Conservation (phyloP, 805 yeast genomes). For the Candida dendrica region DNA sequence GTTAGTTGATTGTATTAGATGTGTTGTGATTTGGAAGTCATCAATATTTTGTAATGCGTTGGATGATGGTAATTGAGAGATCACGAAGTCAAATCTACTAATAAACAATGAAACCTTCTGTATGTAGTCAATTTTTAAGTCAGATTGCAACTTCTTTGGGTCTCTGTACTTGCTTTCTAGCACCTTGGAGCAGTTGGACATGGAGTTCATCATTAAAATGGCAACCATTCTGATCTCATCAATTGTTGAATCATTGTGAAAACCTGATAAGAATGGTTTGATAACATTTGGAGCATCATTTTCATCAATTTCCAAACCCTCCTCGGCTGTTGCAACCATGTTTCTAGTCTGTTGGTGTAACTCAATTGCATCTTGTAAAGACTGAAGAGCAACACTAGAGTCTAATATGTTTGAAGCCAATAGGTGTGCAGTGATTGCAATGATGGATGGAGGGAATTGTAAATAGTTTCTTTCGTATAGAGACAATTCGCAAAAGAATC, state of each 20-base stretch:
- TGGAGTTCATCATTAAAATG: slow-evolving; percentile 10
- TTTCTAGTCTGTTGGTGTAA: slow-evolving; percentile 12
- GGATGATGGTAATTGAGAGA: slow-evolving; percentile 7
- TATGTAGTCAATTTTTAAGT: slow-evolving; percentile 18
- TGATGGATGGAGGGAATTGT: slow-evolving; percentile 36
- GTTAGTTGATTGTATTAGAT: slow-evolving; percentile 2
- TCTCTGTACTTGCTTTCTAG: slow-evolving; percentile 15
- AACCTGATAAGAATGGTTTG: slow-evolving; percentile 20
- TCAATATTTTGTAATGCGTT: slow-evolving; percentile 6
- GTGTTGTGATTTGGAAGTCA: slow-evolving; percentile 5
- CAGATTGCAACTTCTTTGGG: not conserved
- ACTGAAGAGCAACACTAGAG: slow-evolving; percentile 13
- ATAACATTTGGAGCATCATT: slow-evolving; percentile 16
- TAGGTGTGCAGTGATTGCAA: slow-evolving; percentile 42
- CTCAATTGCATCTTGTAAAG: slow-evolving; percentile 13
- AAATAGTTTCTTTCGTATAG: slow-evolving; percentile 43
- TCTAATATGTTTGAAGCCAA: slow-evolving; percentile 45
- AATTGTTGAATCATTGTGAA: slow-evolving; percentile 6
- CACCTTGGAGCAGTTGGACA: slow-evolving; percentile 15
- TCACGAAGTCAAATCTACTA: slow-evolving; percentile 16
- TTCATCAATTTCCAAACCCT: slow-evolving; percentile 16
- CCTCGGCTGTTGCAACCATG: slow-evolving; percentile 15
- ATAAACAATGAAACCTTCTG: slow-evolving; percentile 23
- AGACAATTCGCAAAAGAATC: slow-evolving; percentile 49
- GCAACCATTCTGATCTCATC: slow-evolving; percentile 10